These are phyloP conservation scores for Ophiostoma australiae DNA, from an alignment of 2,329 filamentous ascomycete genomes.

Conservation along the genomic window DNA sequence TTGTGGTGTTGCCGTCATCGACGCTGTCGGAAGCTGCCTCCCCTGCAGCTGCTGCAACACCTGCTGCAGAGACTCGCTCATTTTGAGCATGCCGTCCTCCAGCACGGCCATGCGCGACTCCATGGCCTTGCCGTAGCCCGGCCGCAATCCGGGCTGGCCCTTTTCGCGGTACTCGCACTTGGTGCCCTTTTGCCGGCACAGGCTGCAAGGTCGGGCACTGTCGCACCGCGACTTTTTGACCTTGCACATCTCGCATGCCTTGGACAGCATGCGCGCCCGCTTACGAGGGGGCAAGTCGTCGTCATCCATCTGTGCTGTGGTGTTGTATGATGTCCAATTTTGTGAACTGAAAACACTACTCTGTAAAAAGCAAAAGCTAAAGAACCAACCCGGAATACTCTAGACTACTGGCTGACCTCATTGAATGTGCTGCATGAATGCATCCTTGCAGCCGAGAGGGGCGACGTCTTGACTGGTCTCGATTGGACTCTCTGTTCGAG, in stretches of 20 bases:
- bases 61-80: constrained; percentile 21
- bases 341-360: neutral
- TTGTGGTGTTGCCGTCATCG: neutral
- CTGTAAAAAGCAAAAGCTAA: neutral
- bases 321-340: neutral
- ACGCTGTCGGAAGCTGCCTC: neutral
- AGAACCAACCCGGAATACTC: neutral
- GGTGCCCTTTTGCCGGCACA: constrained; percentile 23
- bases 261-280: constrained; percentile 16
- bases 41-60: constrained; percentile 18
- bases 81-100: constrained; percentile 22
- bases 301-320: neutral
- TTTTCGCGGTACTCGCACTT: constrained; percentile 23
- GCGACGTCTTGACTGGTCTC: neutral
- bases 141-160: constrained; percentile 25
- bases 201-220: constrained; percentile 23
- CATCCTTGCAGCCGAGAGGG: neutral
- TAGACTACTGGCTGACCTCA: neutral
- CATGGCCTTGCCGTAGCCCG: constrained; percentile 25
- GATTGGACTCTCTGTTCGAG: neutral
- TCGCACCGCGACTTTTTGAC: constrained; percentile 26
- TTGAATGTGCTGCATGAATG: neutral
- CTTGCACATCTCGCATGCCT: constrained; percentile 25
- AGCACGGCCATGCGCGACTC: constrained; percentile 22
- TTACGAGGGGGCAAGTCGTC: constrained; percentile 10